Evolutionary conservation across 2,329 filamentous ascomycete species (phyloP).

Genomic region (Teratosphaeria destructans): DNA sequence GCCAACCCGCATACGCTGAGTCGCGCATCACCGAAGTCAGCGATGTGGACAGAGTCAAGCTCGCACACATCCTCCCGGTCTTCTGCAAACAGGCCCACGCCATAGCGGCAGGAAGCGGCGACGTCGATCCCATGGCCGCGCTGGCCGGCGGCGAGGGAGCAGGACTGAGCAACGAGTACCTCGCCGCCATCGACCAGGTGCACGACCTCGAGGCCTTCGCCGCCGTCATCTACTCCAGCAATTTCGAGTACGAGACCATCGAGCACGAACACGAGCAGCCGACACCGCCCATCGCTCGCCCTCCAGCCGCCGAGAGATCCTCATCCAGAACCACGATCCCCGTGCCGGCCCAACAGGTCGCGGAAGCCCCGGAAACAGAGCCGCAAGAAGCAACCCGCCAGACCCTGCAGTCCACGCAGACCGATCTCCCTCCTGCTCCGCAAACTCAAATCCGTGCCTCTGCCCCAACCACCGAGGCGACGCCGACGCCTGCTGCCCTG

Average conservation of each 20-base stretch:
- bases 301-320: not conserved
- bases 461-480: not conserved
- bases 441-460: not conserved
- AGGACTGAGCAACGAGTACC: constrained; percentile 36
- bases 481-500: not conserved
- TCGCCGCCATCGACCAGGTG: constrained; percentile 62
- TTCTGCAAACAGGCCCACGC: constrained; percentile 82
- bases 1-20: constrained; percentile 24
- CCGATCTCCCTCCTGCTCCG: not conserved
- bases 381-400: not conserved
- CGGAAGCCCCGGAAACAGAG: constrained; percentile 1
- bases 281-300: not conserved
- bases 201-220: constrained; percentile 72
- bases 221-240: constrained; percentile 77
- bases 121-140: constrained; percentile 39
- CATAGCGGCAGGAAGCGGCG: constrained; percentile 66
- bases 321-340: not conserved
- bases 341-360: not conserved
- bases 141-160: constrained; percentile 15
- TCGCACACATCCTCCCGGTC: constrained; percentile 83
- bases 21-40: constrained; percentile 40
- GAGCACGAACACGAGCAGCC: constrained; percentile 14
- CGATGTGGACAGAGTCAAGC: constrained; percentile 49
- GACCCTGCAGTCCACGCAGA: constrained; percentile 1
- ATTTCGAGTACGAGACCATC: constrained; percentile 49